Base-by-base conservation (phyloP, 192 early-diverging fungal genomes). In the Bifiguratus adelaidae region DNA sequence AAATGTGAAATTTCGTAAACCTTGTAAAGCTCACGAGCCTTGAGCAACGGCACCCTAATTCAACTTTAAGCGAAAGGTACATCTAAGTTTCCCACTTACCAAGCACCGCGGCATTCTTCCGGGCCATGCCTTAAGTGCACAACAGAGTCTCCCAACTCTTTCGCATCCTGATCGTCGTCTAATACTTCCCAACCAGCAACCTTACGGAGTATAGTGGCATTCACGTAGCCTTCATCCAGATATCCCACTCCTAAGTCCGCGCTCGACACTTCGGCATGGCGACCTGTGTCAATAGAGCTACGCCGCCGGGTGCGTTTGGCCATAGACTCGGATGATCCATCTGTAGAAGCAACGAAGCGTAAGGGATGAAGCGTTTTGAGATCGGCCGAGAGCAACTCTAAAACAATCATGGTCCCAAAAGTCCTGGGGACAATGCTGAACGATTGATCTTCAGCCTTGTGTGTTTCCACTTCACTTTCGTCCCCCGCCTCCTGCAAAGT, bases 121-220 rank as follows among this genome's bases (percentile, higher is more conserved):
- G 69, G 73, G 8, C 73, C 73, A 13, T 44, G 43, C 6, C 36
- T 52, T 27, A 66, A 30, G 6, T 46, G 49, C 4, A 76, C 56
- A 1, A 71, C 73, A 27, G 53, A 48, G 27, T 52, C 57, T 1
- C 57, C 46, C 7, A 53, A 40, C 2, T 60, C 55, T 6, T 47
- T 47, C 16, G 60, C 69, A 16, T 58, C 60, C 16, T 53, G 53
- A n/a, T n/a, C n/a, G 20, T 58, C 55, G 23, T 76, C 63, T 43
- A 76, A 69, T n/a, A 57, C 48, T 0, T 69, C 73, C 24, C 66
- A 60, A 1, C 73, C 73, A 3, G 73, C 73, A 3, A 69, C 73
- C 28, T 65, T 54, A 4, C 73, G 59, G 16, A 76, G 29, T 49
- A 69, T 67, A 3, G 73, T 58, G 1, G 73, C 73, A 48, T 76